Evolutionary conservation across 495 filamentous ascomycete genomes (phyloP), one percentile per base, ranked within the genome.

Genomic region (Aspergillus indologenus): DNA sequence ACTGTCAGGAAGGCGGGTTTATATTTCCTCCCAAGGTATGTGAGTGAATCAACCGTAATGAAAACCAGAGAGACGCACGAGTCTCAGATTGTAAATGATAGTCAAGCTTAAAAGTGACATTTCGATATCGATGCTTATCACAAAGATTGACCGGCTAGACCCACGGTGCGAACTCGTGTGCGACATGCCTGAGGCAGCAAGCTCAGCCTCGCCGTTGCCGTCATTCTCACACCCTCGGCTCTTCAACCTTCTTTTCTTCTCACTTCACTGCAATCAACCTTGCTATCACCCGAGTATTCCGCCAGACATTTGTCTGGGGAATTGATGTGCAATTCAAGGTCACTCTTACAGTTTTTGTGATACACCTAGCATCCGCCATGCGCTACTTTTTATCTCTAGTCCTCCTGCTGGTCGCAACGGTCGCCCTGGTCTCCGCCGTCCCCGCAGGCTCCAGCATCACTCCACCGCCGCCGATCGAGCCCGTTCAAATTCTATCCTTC

Each of bases 391-490:
- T 62, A 26, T 51, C 54, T 26, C 20, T 64, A 45, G 21, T 66
- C 20, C 40, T 71, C 60, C 58, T 71, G 55, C 62, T 69, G 61
- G 65, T 72, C 64, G 54, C 66, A 19, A 68, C 65, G 54, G 57
- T 64, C 24, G 60, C 63, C n/a, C 58, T 62, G 49, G 61, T 65
- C 24, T 62, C 59, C 52, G 74, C 76, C 42, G 63, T 79, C 58
- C 76, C 76, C 61, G 76, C 76, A 8, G 75, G 71, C 44, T 77
- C 76, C 44, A 77, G 69, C 58, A 77, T 79, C 56, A 68, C 70
- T 51, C 70, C 71, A 23, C 71, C 70, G 14, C 71, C 71, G 23
- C 71, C 68, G 17, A 58, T 74, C 57, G 73, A 73, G 19, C 74
- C 74, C n/a, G 61, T 71, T 29, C 70, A 68, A n/a, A 60, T 69